These are phyloP conservation scores for Thalia dealbata DNA, from an alignment of 176 grass and related monocot species.

Conservation along the genomic window DNA sequence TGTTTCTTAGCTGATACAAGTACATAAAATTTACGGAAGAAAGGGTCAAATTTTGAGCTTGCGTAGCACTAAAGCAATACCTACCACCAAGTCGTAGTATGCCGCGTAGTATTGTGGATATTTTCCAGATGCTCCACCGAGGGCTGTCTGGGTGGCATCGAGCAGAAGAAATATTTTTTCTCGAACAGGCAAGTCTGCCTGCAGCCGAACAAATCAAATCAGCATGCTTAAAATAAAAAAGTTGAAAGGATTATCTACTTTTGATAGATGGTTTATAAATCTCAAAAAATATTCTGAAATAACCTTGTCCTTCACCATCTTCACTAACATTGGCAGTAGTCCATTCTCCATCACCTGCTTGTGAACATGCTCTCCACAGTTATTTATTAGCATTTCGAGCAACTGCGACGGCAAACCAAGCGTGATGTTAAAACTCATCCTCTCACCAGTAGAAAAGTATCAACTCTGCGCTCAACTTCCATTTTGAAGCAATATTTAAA, in stretches of 20 bases:
- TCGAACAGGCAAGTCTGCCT: slow-evolving; percentile 83
- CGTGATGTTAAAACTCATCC: neutral
- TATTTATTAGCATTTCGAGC: slow-evolving; percentile 95
- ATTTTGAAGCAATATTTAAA: neutral
- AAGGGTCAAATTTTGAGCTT: neutral
- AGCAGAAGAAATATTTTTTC: slow-evolving; percentile 97
- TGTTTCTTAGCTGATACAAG: neutral
- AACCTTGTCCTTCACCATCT: slow-evolving; percentile 99
- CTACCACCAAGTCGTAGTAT: slow-evolving; percentile 65
- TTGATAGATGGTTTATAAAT: neutral
- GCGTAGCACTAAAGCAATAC: neutral
- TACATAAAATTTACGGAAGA: neutral
- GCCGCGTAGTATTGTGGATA: slow-evolving; percentile 85
- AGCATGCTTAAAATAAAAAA: neutral
- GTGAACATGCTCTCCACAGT: slow-evolving; percentile 84
- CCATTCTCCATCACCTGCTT: slow-evolving; percentile 75
- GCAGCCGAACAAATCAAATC: slow-evolving; percentile 21
- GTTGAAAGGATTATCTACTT: neutral
- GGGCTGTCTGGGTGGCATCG: slow-evolving; percentile 81
- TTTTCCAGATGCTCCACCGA: slow-evolving; percentile 82
- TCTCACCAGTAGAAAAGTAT: neutral
- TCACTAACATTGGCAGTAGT: slow-evolving; percentile 75
- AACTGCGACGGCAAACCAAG: slow-evolving; percentile 33
- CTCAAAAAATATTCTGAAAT: neutral
- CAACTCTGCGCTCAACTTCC: neutral